Percentiles rank a stretch among this genome's conserved stretches.
Evolutionary conservation across 129 eudicot genomes (phyloP).

Genomic region (Arctium minus): DNA sequence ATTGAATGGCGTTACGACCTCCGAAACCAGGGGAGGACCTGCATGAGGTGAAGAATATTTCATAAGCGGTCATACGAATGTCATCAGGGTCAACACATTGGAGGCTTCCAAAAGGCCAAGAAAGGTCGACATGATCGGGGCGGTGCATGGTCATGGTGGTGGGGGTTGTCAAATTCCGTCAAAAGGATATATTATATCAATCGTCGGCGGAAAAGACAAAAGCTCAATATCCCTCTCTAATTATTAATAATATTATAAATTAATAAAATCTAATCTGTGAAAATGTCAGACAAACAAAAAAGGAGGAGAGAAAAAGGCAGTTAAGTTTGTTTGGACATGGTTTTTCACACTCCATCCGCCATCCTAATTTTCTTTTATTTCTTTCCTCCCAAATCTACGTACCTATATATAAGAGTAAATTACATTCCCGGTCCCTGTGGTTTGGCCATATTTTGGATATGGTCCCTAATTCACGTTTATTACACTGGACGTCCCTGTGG

Average conservation of each 20-base stretch:
- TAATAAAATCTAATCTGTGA: not conserved
- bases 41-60: slow-evolving; percentile 87
- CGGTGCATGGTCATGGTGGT: slow-evolving; percentile 4
- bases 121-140: slow-evolving; percentile 12
- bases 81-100: slow-evolving; percentile 57
- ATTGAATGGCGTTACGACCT: slow-evolving; percentile 53
- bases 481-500: no score
- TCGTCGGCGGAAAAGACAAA: slow-evolving; percentile 49
- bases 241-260: not conserved
- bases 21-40: slow-evolving; percentile 97
- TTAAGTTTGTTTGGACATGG: slow-evolving; percentile 6
- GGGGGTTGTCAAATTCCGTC: slow-evolving; percentile 32
- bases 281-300: not conserved
- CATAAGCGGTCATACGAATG: slow-evolving; percentile 72
- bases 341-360: slow-evolving; percentile 1
- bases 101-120: slow-evolving; percentile 58
- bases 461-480: no score
- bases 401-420: no score
- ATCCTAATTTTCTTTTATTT: not conserved
- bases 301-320: slow-evolving; percentile 12
- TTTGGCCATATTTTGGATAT: no score
- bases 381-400: not conserved
- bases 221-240: slow-evolving; percentile 20
- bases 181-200: not conserved
- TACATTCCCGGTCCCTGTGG: no score